Evolutionary conservation across 2,329 filamentous ascomycete genomes (phyloP).

Genomic region (Xylariaceae sp.): DNA sequence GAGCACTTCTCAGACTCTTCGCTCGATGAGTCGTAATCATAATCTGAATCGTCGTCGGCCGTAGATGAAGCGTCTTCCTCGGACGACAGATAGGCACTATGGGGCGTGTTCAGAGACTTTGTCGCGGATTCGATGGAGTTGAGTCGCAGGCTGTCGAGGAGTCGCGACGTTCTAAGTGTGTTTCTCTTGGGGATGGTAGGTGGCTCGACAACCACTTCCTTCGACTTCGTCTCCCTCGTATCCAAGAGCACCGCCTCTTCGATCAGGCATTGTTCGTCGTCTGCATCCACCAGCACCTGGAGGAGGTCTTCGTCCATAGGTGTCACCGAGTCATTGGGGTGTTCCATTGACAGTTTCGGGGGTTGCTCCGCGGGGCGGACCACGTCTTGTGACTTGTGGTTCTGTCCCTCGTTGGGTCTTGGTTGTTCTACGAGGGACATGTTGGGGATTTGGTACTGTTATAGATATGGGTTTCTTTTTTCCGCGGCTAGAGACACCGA

Average conservation of each 20-base stretch:
- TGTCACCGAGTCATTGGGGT: constrained; percentile 19
- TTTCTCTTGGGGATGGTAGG: constrained; percentile 49
- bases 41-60: constrained; percentile 54
- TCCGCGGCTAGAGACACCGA: neutral
- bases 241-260: constrained; percentile 27
- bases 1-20: constrained; percentile 28
- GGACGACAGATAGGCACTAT: constrained; percentile 59
- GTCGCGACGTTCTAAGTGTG: constrained; percentile 42
- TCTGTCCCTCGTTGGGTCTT: constrained; percentile 7
- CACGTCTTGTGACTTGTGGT: neutral
- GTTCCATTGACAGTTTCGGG: constrained; percentile 12
- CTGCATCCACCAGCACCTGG: constrained; percentile 24
- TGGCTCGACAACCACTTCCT: constrained; percentile 25
- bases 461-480: neutral
- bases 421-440: constrained; percentile 12
- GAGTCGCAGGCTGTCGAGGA: constrained; percentile 38
- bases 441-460: neutral
- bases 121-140: constrained; percentile 28
- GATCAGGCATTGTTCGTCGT: constrained; percentile 26
- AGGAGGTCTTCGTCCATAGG: constrained; percentile 21
- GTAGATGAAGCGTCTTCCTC: constrained; percentile 61
- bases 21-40: constrained; percentile 43
- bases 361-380: constrained; percentile 8
- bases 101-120: constrained; percentile 40
- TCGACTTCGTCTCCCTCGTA: constrained; percentile 22